Conservation (phyloP, 148 eudicot species). For the Silene latifolia region DNA sequence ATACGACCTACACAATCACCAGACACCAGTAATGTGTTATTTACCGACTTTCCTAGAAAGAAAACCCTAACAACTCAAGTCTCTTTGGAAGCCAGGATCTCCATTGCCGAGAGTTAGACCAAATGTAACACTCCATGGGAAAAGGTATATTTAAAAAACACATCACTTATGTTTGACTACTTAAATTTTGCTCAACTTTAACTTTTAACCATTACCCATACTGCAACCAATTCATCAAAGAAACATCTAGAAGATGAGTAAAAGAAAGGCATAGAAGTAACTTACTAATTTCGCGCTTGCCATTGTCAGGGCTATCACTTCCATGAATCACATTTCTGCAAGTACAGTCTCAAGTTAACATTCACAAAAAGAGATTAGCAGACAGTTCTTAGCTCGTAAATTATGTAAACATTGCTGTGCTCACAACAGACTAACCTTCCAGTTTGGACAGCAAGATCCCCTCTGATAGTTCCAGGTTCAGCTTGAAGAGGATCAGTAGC, state of each 20-base stretch:
- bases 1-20: too few species aligned
- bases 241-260: too few species aligned
- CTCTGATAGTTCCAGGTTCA: constrained; percentile 96
- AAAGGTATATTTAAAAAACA: too few species aligned
- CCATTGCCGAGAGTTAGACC: too few species aligned
- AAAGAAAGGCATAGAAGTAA: constrained; percentile 6
- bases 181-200: too few species aligned
- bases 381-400: not conserved
- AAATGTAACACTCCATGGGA: too few species aligned
- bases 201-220: not conserved
- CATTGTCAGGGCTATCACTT: constrained; percentile 98
- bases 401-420: not conserved
- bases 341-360: constrained; percentile 5
- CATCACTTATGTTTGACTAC: too few species aligned
- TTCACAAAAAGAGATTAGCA: not conserved
- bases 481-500: constrained; percentile 95
- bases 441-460: constrained; percentile 92
- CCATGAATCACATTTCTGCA: constrained; percentile 97
- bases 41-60: too few species aligned
- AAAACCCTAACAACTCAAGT: too few species aligned
- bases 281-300: constrained; percentile 92
- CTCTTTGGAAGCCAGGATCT: too few species aligned
- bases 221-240: not conserved
- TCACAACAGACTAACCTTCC: constrained; percentile 60
- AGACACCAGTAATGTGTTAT: too few species aligned